Evolutionary conservation across 768 basidiomycete species (phyloP), one percentile per base, ranked within the genome.

Genomic region (Amanita jacksonii): DNA sequence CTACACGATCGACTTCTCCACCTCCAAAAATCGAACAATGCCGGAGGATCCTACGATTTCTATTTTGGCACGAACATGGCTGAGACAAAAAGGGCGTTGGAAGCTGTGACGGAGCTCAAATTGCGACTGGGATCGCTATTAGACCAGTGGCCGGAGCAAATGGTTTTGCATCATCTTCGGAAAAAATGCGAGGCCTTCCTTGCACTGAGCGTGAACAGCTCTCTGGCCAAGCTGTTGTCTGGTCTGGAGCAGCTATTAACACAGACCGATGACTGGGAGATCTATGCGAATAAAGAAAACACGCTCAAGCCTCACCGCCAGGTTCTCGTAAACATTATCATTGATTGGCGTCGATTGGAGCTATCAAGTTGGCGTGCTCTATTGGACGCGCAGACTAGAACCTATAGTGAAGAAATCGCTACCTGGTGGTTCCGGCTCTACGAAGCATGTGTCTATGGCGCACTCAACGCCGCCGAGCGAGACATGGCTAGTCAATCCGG

Each of bases 221-320:
- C 96, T 0, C 66, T 96, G 7, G 90, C 94, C 4, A 85, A 81
- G 56, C 62, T 93, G 9, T 69, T 99, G 24, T 73, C 87, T 0
- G 79, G 81, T 4, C 57, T 97, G 33, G 96, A 99, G 56, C 85
- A 85, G 51, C 67, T 99, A 6, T 64, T 98, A 2, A 54, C 82
- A 38, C 86, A 94, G 49, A 89, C 77, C 18, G 87, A 92, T 41
- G 94, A 98, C 55, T 99, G 96, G 96, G 91, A 99, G 58, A 79
- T 80, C 52, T 98, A 86, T 56, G 84, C 94, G n/a, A 92, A 90
- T 62, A 72, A 79, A n/a, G 81, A 85, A 33, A 97, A 91, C 55
- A 81, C 81, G 32, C 72, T 99, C 51, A 77, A 74, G 54, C 42
- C 57, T 1, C 68, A 85, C 53, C 90, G 79, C 48, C 74, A 77